Conservation (phyloP, 306 rosid genomes). For the Lathyrus tuberosus region DNA sequence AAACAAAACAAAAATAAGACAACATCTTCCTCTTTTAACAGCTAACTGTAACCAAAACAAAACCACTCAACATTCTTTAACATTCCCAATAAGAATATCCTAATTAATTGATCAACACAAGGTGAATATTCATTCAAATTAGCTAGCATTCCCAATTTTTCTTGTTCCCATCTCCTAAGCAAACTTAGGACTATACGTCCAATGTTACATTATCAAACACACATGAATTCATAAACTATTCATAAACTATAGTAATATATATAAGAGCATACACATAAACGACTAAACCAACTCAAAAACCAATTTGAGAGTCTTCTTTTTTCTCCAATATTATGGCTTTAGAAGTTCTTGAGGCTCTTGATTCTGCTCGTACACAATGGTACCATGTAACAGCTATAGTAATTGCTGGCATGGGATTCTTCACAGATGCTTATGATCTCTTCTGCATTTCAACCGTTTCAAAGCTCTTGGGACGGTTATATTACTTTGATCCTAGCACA, state of each 20-base stretch:
- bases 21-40: background rate
- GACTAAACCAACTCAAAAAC: background rate
- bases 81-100: conserved; percentile 37
- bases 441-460: conserved; percentile 71
- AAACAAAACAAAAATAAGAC: conserved; percentile 17
- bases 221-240: background rate
- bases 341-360: conserved; percentile 70
- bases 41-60: conserved; percentile 25
- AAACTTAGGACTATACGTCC: conserved; percentile 50
- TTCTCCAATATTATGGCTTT: conserved; percentile 58
- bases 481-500: conserved; percentile 53
- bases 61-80: conserved; percentile 2
- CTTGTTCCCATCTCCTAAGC: conserved; percentile 38
- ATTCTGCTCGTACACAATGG: conserved; percentile 77
- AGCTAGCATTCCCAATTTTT: conserved; percentile 14
- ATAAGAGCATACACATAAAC: background rate
- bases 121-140: conserved; percentile 38
- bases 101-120: conserved; percentile 22
- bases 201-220: background rate
- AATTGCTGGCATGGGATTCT: conserved; percentile 87
- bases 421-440: conserved; percentile 81
- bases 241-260: conserved; percentile 1
- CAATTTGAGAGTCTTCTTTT: background rate
- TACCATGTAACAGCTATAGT: conserved; percentile 78
- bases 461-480: conserved; percentile 70